Percentiles rank a stretch among this genome's conserved stretches.
These are phyloP conservation scores for Hamamelis virginiana DNA, from an alignment of 164 flowering plant genomes.

Conservation along the genomic window DNA sequence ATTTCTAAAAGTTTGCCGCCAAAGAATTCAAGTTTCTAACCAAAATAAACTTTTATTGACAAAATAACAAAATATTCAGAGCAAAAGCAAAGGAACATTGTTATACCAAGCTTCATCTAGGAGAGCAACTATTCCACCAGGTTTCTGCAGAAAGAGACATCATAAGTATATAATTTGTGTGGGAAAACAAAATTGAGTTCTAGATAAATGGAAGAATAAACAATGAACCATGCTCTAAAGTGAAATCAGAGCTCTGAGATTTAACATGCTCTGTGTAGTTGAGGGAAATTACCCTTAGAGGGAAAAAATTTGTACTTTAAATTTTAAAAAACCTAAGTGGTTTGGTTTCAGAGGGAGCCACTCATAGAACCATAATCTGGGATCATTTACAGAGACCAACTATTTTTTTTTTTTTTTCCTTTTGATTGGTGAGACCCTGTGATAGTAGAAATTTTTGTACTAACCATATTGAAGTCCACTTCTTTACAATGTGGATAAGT, in stretches of 20 bases:
- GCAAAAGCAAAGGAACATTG: neutral
- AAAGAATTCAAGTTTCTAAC: neutral
- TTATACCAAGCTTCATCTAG: constrained; percentile 78
- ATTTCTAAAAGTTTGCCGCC: neutral
- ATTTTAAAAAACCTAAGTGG: neutral
- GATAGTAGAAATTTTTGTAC: no score
- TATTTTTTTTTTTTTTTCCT: no score
- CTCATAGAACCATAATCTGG: neutral
- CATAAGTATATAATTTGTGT: neutral
- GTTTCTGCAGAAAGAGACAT: constrained; percentile 48
- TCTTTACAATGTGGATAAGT: neutral
- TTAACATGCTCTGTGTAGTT: neutral
- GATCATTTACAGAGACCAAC: neutral
- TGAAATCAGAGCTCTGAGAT: neutral
- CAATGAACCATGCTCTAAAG: neutral
- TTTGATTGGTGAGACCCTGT: no score
- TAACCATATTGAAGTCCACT: neutral
- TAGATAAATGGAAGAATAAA: neutral
- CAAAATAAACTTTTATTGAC: neutral
- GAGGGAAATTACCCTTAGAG: neutral
- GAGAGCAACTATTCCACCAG: constrained; percentile 72
- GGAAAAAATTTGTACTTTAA: neutral
- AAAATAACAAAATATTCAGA: neutral
- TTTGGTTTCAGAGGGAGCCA: neutral
- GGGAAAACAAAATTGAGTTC: neutral